A percentile compares a stretch with the other conserved stretches of the same genome.
These are phyloP conservation scores for Malus sieversii DNA, from an alignment of 306 rosid genomes.

Conservation along the genomic window DNA sequence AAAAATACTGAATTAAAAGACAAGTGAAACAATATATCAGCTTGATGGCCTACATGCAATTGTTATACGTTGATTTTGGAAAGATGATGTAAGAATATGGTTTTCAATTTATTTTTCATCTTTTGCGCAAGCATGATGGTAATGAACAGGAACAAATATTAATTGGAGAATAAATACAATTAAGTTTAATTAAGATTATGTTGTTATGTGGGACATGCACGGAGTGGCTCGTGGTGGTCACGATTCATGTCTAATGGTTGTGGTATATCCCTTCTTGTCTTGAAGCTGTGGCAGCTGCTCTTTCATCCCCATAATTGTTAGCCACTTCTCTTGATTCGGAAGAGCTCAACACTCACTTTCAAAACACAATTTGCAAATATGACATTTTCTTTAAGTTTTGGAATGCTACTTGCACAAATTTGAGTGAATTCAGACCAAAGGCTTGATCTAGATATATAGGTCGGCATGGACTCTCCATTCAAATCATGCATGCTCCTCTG, in stretches of 20 bases:
- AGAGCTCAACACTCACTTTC: slow-evolving; percentile 14
- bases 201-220: neutral
- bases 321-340: slow-evolving; percentile 30
- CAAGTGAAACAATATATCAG: too few relatives aligned
- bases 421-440: neutral
- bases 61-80: too few relatives aligned
- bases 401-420: neutral
- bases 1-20: too few relatives aligned
- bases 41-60: too few relatives aligned
- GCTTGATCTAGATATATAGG: neutral
- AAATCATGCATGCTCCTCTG: too few relatives aligned
- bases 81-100: too few relatives aligned
- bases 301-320: slow-evolving; percentile 18
- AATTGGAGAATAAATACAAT: neutral
- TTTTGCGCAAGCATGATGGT: too few relatives aligned
- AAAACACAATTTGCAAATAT: neutral
- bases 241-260: neutral
- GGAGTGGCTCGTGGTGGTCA: neutral
- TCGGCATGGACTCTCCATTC: too few relatives aligned
- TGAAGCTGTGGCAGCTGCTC: neutral
- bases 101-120: too few relatives aligned
- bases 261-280: slow-evolving; percentile 12
- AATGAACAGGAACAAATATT: too few relatives aligned
- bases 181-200: neutral
- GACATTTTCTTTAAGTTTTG: neutral